phyloP scores from a whole-genome alignment of 1,139 yeast species.

The Blastobotrys serpentis region DNA sequence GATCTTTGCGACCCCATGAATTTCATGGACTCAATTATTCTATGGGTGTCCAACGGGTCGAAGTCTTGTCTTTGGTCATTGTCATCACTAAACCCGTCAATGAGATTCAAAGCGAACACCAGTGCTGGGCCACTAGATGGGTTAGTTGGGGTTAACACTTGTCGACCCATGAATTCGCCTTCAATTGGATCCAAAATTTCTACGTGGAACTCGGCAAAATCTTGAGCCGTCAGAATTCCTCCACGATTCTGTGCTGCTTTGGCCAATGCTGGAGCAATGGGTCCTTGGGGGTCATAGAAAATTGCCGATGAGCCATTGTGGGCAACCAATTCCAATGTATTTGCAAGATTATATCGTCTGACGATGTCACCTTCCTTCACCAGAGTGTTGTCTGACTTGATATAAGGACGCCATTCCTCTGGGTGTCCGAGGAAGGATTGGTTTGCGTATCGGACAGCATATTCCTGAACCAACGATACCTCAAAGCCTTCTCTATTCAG shows the following conservation, averaged over 20 bases:
- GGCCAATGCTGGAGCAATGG: slow-evolving; percentile 61
- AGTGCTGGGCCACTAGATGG: slow-evolving; percentile 84
- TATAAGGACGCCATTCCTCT: slow-evolving; percentile 35
- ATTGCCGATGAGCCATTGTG: slow-evolving; percentile 68
- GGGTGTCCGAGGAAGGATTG: slow-evolving; percentile 17
- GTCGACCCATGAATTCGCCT: slow-evolving; percentile 48
- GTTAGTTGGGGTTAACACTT: slow-evolving; percentile 69
- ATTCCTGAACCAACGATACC: slow-evolving; percentile 50
- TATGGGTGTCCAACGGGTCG: slow-evolving; percentile 54
- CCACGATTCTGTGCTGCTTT: slow-evolving; percentile 47
- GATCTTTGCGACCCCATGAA: slow-evolving; percentile 89
- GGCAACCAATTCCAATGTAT: slow-evolving; percentile 67
- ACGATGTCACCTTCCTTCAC: slow-evolving; percentile 58
- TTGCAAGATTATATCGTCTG: slow-evolving; percentile 58
- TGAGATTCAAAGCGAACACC: slow-evolving; percentile 66
- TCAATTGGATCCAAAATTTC: slow-evolving; percentile 56
- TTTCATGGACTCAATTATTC: slow-evolving; percentile 82
- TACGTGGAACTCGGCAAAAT: slow-evolving; percentile 62
- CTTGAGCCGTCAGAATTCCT: slow-evolving; percentile 61
- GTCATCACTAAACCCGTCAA: slow-evolving; percentile 42
- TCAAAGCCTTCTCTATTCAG: slow-evolving; percentile 68
- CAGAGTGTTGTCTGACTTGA: slow-evolving; percentile 37
- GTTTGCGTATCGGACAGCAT: slow-evolving; percentile 35
- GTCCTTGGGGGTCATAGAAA: slow-evolving; percentile 81
- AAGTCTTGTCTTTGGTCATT: slow-evolving; percentile 40